phyloP scores from a whole-genome alignment of 129 eudicot species.

The Flaveria brownii region DNA sequence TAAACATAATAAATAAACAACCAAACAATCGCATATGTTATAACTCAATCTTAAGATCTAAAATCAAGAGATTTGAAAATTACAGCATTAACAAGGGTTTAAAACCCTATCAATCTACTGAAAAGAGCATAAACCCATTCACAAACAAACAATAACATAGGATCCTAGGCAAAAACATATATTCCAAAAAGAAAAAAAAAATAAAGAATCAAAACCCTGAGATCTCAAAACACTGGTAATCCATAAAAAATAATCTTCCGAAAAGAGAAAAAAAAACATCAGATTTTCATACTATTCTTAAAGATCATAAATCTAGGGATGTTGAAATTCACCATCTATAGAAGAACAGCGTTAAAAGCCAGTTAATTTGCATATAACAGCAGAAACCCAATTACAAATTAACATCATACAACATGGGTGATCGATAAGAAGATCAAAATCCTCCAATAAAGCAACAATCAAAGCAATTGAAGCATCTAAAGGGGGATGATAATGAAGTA shows the following conservation, averaged over 20 bases:
- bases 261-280: not conserved
- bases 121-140: slow-evolving; percentile 22
- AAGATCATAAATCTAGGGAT: slow-evolving; percentile 1
- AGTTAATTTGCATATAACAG: slow-evolving; percentile 11
- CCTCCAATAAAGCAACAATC: not conserved
- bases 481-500: not conserved
- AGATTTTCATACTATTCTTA: not conserved
- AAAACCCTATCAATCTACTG: slow-evolving; percentile 11
- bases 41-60: not conserved
- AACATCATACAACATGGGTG: not conserved
- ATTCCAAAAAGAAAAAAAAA: slow-evolving; percentile 14
- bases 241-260: not conserved
- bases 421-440: not conserved
- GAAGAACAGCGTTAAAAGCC: not conserved
- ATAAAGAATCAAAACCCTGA: slow-evolving; percentile 2
- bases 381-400: slow-evolving; percentile 12
- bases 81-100: not conserved
- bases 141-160: slow-evolving; percentile 7
- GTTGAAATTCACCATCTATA: not conserved
- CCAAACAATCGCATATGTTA: slow-evolving; percentile 4
- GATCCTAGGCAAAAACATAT: not conserved
- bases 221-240: slow-evolving; percentile 25
- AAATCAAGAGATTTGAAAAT: slow-evolving; percentile 5
- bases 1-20: not conserved
- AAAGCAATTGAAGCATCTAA: slow-evolving; percentile 29